These are phyloP conservation scores for Triticum monococcum DNA, from an alignment of 176 grass and related monocot genomes.

Conservation along the genomic window DNA sequence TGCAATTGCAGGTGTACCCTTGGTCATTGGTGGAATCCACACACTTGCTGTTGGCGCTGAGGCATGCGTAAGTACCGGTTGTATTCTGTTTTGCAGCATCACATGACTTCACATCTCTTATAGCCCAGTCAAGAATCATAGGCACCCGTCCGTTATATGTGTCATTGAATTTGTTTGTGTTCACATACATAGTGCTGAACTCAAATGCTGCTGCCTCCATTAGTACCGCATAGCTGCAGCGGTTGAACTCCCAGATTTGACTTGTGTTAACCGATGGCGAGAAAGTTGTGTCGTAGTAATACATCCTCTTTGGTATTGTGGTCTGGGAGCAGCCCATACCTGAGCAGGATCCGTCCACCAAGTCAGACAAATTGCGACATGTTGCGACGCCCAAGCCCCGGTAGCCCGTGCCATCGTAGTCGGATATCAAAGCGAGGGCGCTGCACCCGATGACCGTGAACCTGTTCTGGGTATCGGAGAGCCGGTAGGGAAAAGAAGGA, in stretches of 20 bases:
- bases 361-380: not conserved
- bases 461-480: slow-evolving; percentile 39
- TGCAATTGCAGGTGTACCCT: slow-evolving; percentile 20
- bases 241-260: not conserved
- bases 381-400: slow-evolving; percentile 33
- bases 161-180: not conserved
- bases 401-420: not conserved
- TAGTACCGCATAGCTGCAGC: slow-evolving; percentile 3
- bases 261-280: not conserved
- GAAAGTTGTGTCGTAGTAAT: rapidly evolving
- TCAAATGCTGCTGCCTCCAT: not conserved
- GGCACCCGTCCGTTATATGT: not conserved
- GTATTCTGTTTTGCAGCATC: not conserved
- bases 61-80: slow-evolving; percentile 9
- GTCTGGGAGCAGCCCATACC: slow-evolving; percentile 43
- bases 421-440: not conserved
- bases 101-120: not conserved
- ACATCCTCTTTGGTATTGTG: too few species aligned
- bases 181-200: not conserved
- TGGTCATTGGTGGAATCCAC: not conserved
- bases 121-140: not conserved
- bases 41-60: not conserved
- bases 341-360: not conserved
- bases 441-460: slow-evolving; percentile 43
- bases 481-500: not conserved